These are phyloP conservation scores for Clathrus columnatus DNA, from an alignment of 768 basidiomycete species.

Conservation along the genomic window DNA sequence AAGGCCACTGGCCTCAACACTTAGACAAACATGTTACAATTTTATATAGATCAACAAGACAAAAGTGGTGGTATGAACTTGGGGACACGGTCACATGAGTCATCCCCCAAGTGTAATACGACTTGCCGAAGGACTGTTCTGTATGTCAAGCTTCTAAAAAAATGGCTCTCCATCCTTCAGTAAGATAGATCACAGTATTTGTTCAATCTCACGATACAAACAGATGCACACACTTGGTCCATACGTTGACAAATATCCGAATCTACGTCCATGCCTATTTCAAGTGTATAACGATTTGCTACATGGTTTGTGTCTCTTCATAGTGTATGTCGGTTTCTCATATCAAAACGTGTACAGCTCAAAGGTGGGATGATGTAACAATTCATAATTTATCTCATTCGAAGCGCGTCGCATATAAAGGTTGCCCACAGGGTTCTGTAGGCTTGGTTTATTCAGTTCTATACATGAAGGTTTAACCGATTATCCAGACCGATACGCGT, in stretches of 20 bases:
- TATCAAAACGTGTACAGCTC: conserved; percentile 34
- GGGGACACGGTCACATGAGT: not conserved
- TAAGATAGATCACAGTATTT: not conserved
- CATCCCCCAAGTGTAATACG: not conserved
- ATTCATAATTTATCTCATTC: conserved; percentile 50
- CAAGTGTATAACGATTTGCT: conserved; percentile 71
- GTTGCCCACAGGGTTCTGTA: conserved; percentile 46
- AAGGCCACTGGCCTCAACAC: conserved; percentile 63
- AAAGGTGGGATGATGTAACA: conserved; percentile 61
- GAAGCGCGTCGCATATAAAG: conserved; percentile 49
- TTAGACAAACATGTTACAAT: conserved; percentile 58
- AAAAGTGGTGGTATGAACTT: not conserved
- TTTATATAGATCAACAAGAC: not conserved
- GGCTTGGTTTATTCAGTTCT: conserved; percentile 18
- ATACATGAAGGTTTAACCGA: no score
- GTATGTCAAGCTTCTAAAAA: no score
- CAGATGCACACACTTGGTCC: conserved; percentile 41
- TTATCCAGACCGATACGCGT: not conserved
- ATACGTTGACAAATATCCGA: conserved; percentile 53
- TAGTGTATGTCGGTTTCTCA: not conserved
- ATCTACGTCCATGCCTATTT: conserved; percentile 50
- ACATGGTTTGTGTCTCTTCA: conserved; percentile 35
- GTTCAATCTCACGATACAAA: not conserved
- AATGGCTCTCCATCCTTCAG: conserved; percentile 2
- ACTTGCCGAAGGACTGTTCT: not conserved